These are phyloP conservation scores for Pythium phragmitis DNA, from an alignment of 352 stramenopile genomes.

Conservation along the genomic window DNA sequence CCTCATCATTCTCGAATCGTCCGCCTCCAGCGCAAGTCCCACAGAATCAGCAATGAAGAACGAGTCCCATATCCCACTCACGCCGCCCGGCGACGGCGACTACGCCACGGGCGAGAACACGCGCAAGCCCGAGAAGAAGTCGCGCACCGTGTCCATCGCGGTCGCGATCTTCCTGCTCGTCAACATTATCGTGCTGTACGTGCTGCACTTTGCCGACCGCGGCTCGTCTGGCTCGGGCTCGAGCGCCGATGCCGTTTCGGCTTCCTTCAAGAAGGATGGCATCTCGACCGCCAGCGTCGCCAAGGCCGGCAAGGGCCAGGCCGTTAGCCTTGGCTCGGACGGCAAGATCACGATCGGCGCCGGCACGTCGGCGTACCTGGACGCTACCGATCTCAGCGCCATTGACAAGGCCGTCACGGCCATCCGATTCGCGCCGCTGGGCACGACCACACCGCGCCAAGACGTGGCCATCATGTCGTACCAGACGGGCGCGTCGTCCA, in stretches of 20 bases:
- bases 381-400: constrained; percentile 41
- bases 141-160: constrained; percentile 35
- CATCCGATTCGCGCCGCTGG: constrained; percentile 63
- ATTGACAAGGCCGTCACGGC: constrained; percentile 49
- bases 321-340: constrained; percentile 55
- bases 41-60: constrained; percentile 33
- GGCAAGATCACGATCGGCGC: constrained; percentile 56
- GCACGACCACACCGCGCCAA: constrained; percentile 42
- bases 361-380: constrained; percentile 70
- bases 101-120: constrained; percentile 27
- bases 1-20: constrained; percentile 32
- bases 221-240: constrained; percentile 30
- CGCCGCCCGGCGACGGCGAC: constrained; percentile 39
- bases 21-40: constrained; percentile 9
- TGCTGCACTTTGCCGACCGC: constrained; percentile 77
- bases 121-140: constrained; percentile 22
- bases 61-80: constrained; percentile 43
- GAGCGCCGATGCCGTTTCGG: constrained; percentile 24
- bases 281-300: constrained; percentile 20
- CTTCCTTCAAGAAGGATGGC: constrained; percentile 31
- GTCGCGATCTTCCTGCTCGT: constrained; percentile 59
- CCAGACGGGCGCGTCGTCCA: constrained; percentile 42
- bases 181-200: constrained; percentile 85
- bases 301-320: constrained; percentile 41
- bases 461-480: constrained; percentile 63